These are phyloP conservation scores for Austroboletus niveus DNA, from an alignment of 1,284 basidiomycete genomes.

Conservation along the genomic window DNA sequence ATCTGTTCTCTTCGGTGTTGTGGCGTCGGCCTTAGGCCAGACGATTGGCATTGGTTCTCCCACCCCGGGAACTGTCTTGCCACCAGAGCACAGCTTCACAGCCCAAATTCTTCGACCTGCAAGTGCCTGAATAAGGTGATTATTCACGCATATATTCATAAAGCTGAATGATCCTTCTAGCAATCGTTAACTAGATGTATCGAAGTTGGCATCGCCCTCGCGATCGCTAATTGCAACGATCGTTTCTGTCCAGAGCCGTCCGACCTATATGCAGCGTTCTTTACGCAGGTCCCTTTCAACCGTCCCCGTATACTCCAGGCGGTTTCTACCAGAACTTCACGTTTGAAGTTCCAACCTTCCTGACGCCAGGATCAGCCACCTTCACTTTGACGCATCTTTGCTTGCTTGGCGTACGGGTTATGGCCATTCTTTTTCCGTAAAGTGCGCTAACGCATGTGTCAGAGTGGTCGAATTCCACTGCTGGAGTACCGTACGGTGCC, in stretches of 20 bases:
- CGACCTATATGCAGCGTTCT: conserved; percentile 23
- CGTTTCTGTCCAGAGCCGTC: conserved; percentile 23
- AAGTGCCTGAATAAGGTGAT: background rate
- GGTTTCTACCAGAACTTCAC: conserved; percentile 36
- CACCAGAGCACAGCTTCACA: conserved; percentile 13
- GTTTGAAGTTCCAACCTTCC: conserved; percentile 12
- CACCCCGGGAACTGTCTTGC: conserved; percentile 13
- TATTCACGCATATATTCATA: background rate
- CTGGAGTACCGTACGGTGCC: background rate
- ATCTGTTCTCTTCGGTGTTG: conserved; percentile 8
- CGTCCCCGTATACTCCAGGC: conserved; percentile 15
- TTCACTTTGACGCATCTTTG: background rate
- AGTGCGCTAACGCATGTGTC: background rate
- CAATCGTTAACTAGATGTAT: conserved; percentile 17
- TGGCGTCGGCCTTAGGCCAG: conserved; percentile 20
- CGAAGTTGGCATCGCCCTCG: conserved; percentile 3
- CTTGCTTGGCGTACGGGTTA: background rate
- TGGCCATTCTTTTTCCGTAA: background rate
- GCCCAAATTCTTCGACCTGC: conserved; percentile 25
- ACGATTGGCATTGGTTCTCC: conserved; percentile 29
- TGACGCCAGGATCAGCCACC: conserved; percentile 21
- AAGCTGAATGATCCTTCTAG: background rate
- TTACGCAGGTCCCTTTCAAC: conserved; percentile 29
- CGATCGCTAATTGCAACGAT: conserved; percentile 12
- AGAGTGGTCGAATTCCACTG: background rate